Evolutionary conservation across 371 early-diverging fungal genomes (phyloP).

Genomic region (Funneliformis caledonium): DNA sequence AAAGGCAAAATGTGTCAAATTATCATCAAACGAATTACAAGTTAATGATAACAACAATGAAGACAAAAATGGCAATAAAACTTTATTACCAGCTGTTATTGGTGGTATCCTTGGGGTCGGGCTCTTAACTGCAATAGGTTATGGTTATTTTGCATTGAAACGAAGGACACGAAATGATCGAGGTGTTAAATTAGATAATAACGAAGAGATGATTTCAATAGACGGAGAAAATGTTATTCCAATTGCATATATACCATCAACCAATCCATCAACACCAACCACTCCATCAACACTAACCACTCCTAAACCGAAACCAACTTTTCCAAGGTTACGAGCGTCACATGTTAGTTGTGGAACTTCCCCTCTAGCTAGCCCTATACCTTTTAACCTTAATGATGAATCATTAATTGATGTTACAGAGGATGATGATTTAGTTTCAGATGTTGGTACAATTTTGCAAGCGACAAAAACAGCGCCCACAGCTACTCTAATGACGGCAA

Average conservation of each 20-base stretch:
- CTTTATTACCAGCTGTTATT: constrained; percentile 30
- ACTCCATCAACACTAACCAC: not conserved
- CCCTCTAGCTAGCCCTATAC: constrained; percentile 31
- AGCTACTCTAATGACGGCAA: constrained; percentile 30
- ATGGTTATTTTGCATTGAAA: not conserved
- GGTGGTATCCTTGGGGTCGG: constrained; percentile 19
- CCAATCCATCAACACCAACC: not conserved
- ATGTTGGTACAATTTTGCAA: constrained; percentile 35
- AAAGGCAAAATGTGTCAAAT: not conserved
- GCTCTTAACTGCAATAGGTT: not conserved
- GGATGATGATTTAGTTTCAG: constrained; percentile 23
- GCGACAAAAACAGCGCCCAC: constrained; percentile 32
- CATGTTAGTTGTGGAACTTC: constrained; percentile 20
- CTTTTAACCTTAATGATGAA: not conserved
- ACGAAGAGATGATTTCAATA: not conserved
- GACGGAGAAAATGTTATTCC: constrained; percentile 34
- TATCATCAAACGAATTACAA: not conserved
- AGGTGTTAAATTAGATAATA: constrained; percentile 1
- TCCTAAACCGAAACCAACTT: not conserved
- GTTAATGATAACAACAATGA: not conserved
- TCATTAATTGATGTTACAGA: constrained; percentile 11
- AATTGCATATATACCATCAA: constrained; percentile 37
- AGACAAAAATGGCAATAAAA: not conserved
- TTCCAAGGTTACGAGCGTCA: not conserved
- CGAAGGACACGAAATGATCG: not conserved